Evolutionary conservation across 208 protist genomes (phyloP), one percentile per base, ranked within the genome.

Genomic region (Wallacemonas collosoma): DNA sequence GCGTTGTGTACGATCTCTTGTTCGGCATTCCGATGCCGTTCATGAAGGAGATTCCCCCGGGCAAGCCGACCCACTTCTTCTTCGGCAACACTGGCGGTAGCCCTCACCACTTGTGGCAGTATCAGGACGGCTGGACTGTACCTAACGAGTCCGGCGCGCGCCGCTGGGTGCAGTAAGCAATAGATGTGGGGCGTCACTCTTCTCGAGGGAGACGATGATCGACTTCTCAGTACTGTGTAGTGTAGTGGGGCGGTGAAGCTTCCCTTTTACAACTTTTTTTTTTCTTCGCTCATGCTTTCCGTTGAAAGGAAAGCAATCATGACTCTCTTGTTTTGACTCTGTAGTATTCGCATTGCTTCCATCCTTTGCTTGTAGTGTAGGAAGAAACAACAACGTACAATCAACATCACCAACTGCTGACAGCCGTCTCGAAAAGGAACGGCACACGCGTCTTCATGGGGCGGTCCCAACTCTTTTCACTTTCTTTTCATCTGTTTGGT

Each of bases 61-160:
- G 92, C 39, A 85, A 76, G 36, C 81, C 92, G 12, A 83, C 87
- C 43, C 92, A 96, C 72, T 94, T 93, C 72, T 96, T 94, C 68
- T 96, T 93, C 55, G 88, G 90, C 43, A 96, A 96, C 62, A 45
- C 83, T 0, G 92, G 87, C 40, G 92, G 92, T 44, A 75, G 81
- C 26, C 92, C 92, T 41, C 92, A 96, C 71, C 88, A 94, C 64
- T 79, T 96, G 35, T 96, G 92, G 92, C 82, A 94, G 62, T 93
- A 87, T 73, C 92, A 96, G 73, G 92, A 96, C 68, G 92, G 92
- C 45, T 96, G 92, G 90, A 87, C 71, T n/a, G 88, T 96, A 63
- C 92, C 87, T 17, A 96, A 96, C 79, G 89, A 91, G 83, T 94
- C 88, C 48, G 92, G 92, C 50, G 92, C 79, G 2, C 84, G 87